Evolutionary conservation across 1,284 basidiomycete genomes (phyloP), one percentile per base, ranked within the genome.

Genomic region (Golubevia sp.): DNA sequence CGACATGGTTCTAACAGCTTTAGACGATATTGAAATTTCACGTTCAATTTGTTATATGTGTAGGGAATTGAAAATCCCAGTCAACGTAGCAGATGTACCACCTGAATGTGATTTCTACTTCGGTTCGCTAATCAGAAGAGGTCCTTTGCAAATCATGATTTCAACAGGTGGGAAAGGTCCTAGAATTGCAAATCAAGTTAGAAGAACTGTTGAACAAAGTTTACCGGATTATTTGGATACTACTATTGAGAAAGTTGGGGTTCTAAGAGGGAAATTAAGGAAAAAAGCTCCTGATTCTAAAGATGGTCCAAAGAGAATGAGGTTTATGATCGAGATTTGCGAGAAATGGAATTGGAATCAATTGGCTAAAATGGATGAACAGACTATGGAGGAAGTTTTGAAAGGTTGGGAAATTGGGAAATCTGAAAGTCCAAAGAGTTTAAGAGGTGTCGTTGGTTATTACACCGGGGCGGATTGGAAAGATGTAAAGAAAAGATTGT

Each of bases 61-160:
- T 76, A 86, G 93, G 57, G 86, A 87, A 27, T 87, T 85, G 52
- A 88, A 87, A 58, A 91, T 97, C 58, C 93, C 94, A 2, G 91
- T 97, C 67, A 99, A 99, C 84, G 94, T 95, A 63, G 96, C 97
- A 30, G 96, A 99, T 85, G 92, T 98, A 56, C 97, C 96, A 2
- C 79, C 77, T 25, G 77, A 85, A 62, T 99, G 96, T 86, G 96
- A 99, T 85, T 99, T 99, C 83, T 99, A 97, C 86, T 99, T 99
- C 85, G 97, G 97, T 53, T 92, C 93, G 0, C 91, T 95, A 81
- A 90, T 98, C 64, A 90, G 93, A 44, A 88, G 90, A 67, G 95
- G 96, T 0, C 93, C 95, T 0, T 85, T 99, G 48, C 94, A 97
- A 85, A 90, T 97, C 72, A 91, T 98, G 91, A 91, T 99, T 51